Evolutionary conservation across 2,329 filamentous ascomycete genomes (phyloP).

Genomic region (Trichoderma sp.): DNA sequence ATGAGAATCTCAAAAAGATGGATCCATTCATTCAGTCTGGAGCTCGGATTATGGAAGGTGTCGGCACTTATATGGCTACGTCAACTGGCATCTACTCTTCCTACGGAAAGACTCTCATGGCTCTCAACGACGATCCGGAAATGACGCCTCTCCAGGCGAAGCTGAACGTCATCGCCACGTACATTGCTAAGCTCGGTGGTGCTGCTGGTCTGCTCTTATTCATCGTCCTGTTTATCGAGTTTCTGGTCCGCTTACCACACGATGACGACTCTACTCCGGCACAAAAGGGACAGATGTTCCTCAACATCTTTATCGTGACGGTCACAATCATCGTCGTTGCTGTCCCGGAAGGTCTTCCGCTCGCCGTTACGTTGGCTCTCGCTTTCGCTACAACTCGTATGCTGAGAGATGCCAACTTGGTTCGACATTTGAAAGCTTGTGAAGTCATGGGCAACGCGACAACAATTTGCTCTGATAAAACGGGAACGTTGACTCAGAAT

Average conservation of each 20-base stretch:
- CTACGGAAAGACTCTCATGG: conserved; percentile 76
- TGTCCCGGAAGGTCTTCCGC: conserved; percentile 75
- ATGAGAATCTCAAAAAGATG: conserved; percentile 69
- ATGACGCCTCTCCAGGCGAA: conserved; percentile 78
- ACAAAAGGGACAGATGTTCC: conserved; percentile 76
- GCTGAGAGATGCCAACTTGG: conserved; percentile 77
- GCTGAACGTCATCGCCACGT: conserved; percentile 73
- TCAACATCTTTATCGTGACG: conserved; percentile 77
- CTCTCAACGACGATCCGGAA: conserved; percentile 72
- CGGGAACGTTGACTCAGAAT: conserved; percentile 68
- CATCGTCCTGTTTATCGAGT: conserved; percentile 83
- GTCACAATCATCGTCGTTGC: conserved; percentile 81
- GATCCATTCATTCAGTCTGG: conserved; percentile 88
- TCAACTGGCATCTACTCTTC: conserved; percentile 74
- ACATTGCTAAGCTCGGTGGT: conserved; percentile 78
- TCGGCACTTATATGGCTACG: conserved; percentile 75
- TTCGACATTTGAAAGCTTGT: conserved; percentile 75
- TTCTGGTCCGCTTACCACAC: conserved; percentile 69
- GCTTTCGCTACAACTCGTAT: conserved; percentile 78
- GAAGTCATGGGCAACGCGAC: conserved; percentile 83
- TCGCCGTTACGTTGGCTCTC: conserved; percentile 76
- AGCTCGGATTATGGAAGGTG: conserved; percentile 74
- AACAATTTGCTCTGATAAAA: conserved; percentile 71
- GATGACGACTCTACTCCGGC: conserved; percentile 59
- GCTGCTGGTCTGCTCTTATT: conserved; percentile 79